Conservation (phyloP, 331 rosid genomes). For the Pyracantha coccinea region DNA sequence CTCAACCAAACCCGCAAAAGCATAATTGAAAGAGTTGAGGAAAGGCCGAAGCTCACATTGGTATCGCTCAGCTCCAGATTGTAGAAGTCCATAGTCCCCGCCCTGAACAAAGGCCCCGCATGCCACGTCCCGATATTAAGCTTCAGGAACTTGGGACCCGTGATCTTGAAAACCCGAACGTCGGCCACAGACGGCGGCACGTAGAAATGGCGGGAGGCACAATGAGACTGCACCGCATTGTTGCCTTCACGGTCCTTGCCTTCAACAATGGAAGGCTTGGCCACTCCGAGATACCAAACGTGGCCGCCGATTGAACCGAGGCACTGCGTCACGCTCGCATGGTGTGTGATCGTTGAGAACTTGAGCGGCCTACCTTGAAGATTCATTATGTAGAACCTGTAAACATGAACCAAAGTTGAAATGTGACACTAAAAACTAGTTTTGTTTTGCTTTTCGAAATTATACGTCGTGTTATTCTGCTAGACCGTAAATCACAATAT, state of each 20-base stretch:
- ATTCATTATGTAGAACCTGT: conserved; percentile 72
- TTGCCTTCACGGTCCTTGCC: conserved; percentile 12
- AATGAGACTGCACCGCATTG: conserved; percentile 28
- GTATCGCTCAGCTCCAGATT: conserved; percentile 74
- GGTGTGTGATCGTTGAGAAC: conserved; percentile 67
- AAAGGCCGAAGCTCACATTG: conserved; percentile 43
- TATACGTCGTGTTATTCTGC: too few species aligned
- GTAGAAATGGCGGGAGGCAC: conserved; percentile 43
- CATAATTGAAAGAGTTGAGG: background rate
- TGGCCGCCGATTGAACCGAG: conserved; percentile 52
- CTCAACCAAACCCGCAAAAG: too few species aligned
- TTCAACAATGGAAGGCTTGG: conserved; percentile 60
- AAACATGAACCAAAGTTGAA: background rate
- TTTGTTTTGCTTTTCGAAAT: background rate
- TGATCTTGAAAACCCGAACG: conserved; percentile 52
- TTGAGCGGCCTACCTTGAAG: conserved; percentile 38
- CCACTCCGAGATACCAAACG: conserved; percentile 81
- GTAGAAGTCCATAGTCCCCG: conserved; percentile 48
- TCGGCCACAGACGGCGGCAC: conserved; percentile 60
- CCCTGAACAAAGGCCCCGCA: conserved; percentile 79
- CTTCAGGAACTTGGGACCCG: conserved; percentile 71
- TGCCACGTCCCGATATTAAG: conserved; percentile 89
- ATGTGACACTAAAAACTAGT: background rate
- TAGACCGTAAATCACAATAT: background rate
- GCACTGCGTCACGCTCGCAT: conserved; percentile 83